A percentile compares a stretch with the other conserved stretches of the same genome.
Conservation (phyloP, 2,329 filamentous ascomycete genomes). For the Colletotrichum sojae region DNA sequence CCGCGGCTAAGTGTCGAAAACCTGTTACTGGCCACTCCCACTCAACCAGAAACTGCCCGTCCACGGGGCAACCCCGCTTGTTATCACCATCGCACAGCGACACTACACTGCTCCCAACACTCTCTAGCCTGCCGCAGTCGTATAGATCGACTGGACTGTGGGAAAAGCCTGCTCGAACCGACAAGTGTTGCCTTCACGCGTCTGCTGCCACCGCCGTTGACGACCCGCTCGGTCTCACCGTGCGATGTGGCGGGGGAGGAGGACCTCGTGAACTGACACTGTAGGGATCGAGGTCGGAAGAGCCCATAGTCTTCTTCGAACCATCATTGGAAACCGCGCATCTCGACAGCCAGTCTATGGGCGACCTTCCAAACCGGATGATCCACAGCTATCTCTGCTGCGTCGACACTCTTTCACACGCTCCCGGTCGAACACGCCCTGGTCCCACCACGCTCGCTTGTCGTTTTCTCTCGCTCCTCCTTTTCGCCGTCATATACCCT, state of each 20-base stretch:
- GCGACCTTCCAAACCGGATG: conserved; percentile 7
- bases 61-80: conserved; percentile 21
- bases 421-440: conserved; percentile 14
- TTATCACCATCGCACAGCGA: conserved; percentile 19
- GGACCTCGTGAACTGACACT: conserved; percentile 54
- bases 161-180: conserved; percentile 12
- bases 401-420: conserved; percentile 24
- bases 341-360: conserved; percentile 3
- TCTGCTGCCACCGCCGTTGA: conserved; percentile 40
- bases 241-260: conserved; percentile 63
- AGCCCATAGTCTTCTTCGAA: conserved; percentile 37
- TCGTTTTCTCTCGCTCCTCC: conserved; percentile 18
- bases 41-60: conserved; percentile 18
- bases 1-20: conserved; percentile 16
- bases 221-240: conserved; percentile 46
- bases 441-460: conserved; percentile 30
- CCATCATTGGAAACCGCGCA: conserved; percentile 24
- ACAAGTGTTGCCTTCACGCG: conserved; percentile 39
- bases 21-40: conserved; percentile 3
- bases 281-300: conserved; percentile 53
- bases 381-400: conserved; percentile 13
- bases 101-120: conserved; percentile 3
- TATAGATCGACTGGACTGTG: conserved; percentile 35
- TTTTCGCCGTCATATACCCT: conserved; percentile 7
- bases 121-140: conserved; percentile 33